phyloP scores from a whole-genome alignment of 208 protist species.

The Balamuthia mandrillaris region DNA sequence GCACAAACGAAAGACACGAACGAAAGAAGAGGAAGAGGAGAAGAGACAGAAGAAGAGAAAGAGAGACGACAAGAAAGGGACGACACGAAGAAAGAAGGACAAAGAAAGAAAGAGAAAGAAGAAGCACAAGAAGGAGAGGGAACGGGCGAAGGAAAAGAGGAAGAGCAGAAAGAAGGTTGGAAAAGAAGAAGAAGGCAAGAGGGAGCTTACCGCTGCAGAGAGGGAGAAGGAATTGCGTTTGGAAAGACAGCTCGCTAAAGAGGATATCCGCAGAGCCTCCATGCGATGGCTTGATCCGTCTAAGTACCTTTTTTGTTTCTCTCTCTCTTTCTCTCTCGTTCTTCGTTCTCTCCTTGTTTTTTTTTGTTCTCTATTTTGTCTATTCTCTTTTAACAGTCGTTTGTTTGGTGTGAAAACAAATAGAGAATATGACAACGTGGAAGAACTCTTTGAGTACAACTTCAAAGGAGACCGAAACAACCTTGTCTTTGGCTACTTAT shows the following conservation, averaged over 20 bases:
- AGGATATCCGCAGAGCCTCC: background rate
- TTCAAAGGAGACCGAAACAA: constrained; percentile 1
- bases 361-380: no score
- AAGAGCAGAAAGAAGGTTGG: background rate
- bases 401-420: background rate
- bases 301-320: background rate
- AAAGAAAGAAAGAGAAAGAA: background rate
- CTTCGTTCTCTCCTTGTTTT: no score
- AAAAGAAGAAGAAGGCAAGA: background rate
- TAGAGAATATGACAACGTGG: background rate
- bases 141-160: background rate
- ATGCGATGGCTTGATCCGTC: background rate
- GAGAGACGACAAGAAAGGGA: background rate
- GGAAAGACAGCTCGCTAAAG: background rate
- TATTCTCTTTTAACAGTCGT: background rate
- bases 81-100: background rate
- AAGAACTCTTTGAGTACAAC: background rate
- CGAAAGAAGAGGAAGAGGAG: no score
- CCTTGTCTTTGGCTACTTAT: constrained; percentile 13
- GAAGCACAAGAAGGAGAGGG: background rate
- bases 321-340: background rate
- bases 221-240: constrained; percentile 1
- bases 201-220: background rate
- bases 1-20: no score
- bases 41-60: no score